Evolutionary conservation across 441 rosid genomes (phyloP), one percentile per base, ranked within the genome.

Genomic region (Eruca vesicaria): DNA sequence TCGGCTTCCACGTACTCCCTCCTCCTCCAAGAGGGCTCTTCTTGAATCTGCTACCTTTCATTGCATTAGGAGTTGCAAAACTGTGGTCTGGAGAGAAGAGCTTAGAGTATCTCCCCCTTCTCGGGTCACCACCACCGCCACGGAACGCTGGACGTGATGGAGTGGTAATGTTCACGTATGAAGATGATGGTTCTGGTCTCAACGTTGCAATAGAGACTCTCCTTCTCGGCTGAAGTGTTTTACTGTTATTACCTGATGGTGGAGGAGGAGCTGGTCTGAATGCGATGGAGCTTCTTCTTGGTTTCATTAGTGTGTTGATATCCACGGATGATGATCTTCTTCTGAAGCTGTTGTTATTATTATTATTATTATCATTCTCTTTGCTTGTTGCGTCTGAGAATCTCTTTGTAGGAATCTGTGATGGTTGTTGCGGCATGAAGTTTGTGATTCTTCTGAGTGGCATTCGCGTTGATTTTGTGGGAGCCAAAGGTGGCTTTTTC

Each of bases 191-290:
- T 59, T 93, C 97, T 5, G 92, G 89, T 32, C 85, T 88, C 71
- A 85, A 14, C 6, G 97, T 89, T 14, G 99, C 97, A 19, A 95
- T 83, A 55, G 98, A 95, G 41, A 92, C 89, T 55, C 99, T 79
- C 74, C 98, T 81, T 66, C 76, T 89, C 8, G 97, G 93, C 84
- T 78, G 87, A 36, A 83, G 14, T 26, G 75, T 43, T 48, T 73
- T 78, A 23, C 68, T 76, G 21, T 65, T 29, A 29, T 29, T 76
- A 41, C 83, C 41, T 21, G 82, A 63, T 21, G 66, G 83, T 69
- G 48, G 88, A 53, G 61, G 55, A 60, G 73, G 72, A 26, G 89
- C 71, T 18, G 87, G 89, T 79, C 89, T 83, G 68, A 82, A 76
- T 2, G 97, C 94, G 2, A 90, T 71, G 31, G 97, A 90, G 58